These are phyloP conservation scores for Epichloe aotearoae DNA, from an alignment of 2,329 filamentous ascomycete species.

Conservation along the genomic window DNA sequence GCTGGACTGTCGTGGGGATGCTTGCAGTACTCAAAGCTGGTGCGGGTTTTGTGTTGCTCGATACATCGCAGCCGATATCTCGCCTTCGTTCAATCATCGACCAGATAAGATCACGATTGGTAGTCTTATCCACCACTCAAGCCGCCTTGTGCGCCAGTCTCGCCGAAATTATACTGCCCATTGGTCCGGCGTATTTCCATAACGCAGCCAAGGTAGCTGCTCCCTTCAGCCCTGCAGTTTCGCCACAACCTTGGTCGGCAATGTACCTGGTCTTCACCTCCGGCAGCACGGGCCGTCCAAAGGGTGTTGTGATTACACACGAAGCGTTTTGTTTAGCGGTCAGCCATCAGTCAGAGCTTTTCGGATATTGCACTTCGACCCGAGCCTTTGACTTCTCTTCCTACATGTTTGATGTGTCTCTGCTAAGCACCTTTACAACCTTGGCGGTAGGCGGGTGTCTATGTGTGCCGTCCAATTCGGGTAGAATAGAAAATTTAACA, in stretches of 20 bases:
- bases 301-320: not conserved
- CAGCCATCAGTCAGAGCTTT: slow-evolving; percentile 19
- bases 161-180: not conserved
- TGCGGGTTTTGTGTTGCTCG: slow-evolving; percentile 32
- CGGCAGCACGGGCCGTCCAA: not conserved
- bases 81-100: slow-evolving; percentile 31
- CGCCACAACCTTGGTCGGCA: not conserved
- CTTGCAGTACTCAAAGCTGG: slow-evolving; percentile 35
- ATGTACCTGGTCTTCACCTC: not conserved
- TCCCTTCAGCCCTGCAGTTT: not conserved
- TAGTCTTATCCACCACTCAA: not conserved
- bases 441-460: slow-evolving; percentile 3
- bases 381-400: slow-evolving; percentile 18
- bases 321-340: not conserved
- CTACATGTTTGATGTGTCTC: slow-evolving; percentile 6
- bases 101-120: slow-evolving; percentile 13
- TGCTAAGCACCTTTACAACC: slow-evolving; percentile 1
- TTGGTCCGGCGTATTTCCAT: not conserved
- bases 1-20: slow-evolving; percentile 31
- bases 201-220: too few relatives aligned
- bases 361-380: slow-evolving; percentile 7
- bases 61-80: slow-evolving; percentile 32
- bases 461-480: slow-evolving; percentile 6
- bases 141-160: not conserved
- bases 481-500: not conserved